These are phyloP conservation scores for Phytophthora nicotianae DNA, from an alignment of 352 stramenopile species.

Conservation along the genomic window DNA sequence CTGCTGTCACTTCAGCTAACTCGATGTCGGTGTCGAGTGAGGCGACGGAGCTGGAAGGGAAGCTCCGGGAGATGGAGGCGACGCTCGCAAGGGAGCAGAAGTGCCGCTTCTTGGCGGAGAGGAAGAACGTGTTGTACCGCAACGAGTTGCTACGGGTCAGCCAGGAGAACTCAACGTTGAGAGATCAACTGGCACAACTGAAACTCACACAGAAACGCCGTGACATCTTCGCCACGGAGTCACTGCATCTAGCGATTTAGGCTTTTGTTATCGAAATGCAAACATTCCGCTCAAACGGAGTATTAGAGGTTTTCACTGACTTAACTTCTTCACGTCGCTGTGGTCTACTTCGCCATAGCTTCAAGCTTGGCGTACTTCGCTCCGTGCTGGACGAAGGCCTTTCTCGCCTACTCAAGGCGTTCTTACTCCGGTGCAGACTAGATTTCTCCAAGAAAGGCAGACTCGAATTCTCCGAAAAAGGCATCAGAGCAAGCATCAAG, in stretches of 20 bases:
- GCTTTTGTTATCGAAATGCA: too few species aligned
- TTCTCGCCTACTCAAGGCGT: constrained; percentile 11
- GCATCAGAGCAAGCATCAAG: constrained; percentile 6
- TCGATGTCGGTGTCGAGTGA: constrained; percentile 1
- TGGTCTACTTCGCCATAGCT: too few species aligned
- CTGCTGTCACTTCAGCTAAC: constrained; percentile 12
- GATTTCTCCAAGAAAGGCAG: constrained; percentile 19
- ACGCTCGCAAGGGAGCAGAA: constrained; percentile 67
- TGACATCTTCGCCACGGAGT: constrained; percentile 34
- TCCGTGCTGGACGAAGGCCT: neutral
- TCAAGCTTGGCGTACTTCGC: too few species aligned
- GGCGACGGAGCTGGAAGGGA: constrained; percentile 31
- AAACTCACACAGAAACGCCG: constrained; percentile 23
- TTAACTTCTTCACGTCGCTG: too few species aligned
- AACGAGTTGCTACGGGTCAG: constrained; percentile 62
- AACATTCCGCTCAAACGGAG: too few species aligned
- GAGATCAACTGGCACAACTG: constrained; percentile 40
- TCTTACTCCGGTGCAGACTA: neutral
- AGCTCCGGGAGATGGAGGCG: constrained; percentile 37
- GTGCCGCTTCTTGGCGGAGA: constrained; percentile 70
- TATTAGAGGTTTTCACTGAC: too few species aligned
- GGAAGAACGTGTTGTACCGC: constrained; percentile 80
- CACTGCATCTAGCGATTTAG: constrained; percentile 53
- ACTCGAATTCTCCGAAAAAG: constrained; percentile 2
- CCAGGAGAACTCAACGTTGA: constrained; percentile 60